Evolutionary conservation across 2,329 filamentous ascomycete genomes (phyloP).

Genomic region (Diaporthe amygdali): DNA sequence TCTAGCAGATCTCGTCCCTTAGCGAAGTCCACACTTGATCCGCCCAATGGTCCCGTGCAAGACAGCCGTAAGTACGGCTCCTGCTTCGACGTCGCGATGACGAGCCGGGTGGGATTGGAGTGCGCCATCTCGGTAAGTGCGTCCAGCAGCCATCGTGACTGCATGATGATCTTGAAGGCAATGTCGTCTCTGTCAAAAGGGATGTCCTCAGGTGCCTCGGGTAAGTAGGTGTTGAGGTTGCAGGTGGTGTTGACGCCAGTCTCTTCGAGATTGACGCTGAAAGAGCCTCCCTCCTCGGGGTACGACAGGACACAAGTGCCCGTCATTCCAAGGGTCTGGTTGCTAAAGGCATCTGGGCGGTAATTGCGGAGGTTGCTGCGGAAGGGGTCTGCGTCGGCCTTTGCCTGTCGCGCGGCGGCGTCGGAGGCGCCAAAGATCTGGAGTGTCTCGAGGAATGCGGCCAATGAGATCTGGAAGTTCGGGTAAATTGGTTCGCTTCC

Average conservation of each 20-base stretch:
- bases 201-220: slow-evolving; percentile 78
- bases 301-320: slow-evolving; percentile 89
- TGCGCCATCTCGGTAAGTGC: slow-evolving; percentile 72
- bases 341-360: slow-evolving; percentile 78
- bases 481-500: slow-evolving; percentile 55
- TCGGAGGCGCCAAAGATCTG: slow-evolving; percentile 94
- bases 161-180: slow-evolving; percentile 94
- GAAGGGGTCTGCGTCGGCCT: slow-evolving; percentile 64
- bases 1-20: slow-evolving; percentile 73
- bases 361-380: slow-evolving; percentile 67
- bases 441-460: slow-evolving; percentile 87
- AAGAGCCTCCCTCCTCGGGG: slow-evolving; percentile 72
- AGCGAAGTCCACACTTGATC: slow-evolving; percentile 70
- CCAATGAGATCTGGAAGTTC: slow-evolving; percentile 85
- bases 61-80: slow-evolving; percentile 79
- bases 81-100: slow-evolving; percentile 66
- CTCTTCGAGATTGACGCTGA: slow-evolving; percentile 87
- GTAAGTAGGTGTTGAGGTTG: slow-evolving; percentile 86
- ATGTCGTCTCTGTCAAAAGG: slow-evolving; percentile 84
- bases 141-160: slow-evolving; percentile 73
- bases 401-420: slow-evolving; percentile 61
- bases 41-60: slow-evolving; percentile 63
- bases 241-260: slow-evolving; percentile 87
- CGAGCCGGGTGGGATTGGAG: slow-evolving; percentile 75
- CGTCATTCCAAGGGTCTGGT: slow-evolving; percentile 80